phyloP scores from a whole-genome alignment of 495 filamentous ascomycete species.

The Staphylotrichum longicolle region DNA sequence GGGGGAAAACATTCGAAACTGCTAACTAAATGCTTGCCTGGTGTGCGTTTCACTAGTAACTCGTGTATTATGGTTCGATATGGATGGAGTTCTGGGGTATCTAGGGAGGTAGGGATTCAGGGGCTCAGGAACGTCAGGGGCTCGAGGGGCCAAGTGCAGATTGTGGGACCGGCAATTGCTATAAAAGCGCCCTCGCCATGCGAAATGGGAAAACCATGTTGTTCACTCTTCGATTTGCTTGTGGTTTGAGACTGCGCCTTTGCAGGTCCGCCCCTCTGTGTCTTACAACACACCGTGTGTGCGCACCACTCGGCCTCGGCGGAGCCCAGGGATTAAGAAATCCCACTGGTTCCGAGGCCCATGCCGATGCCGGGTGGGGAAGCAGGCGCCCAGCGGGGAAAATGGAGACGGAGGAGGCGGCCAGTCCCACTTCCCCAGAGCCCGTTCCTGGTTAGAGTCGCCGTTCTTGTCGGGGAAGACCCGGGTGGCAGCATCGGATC shows the following conservation, averaged over 20 bases:
- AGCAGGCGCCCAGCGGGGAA: constrained; percentile 10
- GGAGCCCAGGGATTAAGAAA: constrained; percentile 16
- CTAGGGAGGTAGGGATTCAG: neutral
- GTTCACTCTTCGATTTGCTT: too few relatives aligned
- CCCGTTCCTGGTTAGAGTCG: neutral
- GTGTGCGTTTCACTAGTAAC: too few relatives aligned
- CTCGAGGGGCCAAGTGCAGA: neutral
- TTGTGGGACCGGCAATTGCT: neutral
- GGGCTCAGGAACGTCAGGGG: neutral
- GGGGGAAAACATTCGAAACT: too few relatives aligned
- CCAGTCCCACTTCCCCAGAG: constrained; percentile 2
- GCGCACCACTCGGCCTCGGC: too few relatives aligned
- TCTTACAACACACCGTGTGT: too few relatives aligned
- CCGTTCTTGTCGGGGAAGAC: neutral
- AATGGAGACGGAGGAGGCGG: neutral
- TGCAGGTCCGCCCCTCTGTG: too few relatives aligned
- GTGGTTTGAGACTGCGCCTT: too few relatives aligned
- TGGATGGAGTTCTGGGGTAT: neutral
- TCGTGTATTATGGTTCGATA: too few relatives aligned
- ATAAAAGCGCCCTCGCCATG: too few relatives aligned
- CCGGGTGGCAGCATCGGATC: neutral
- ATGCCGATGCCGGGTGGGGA: neutral
- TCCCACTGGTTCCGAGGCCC: constrained; percentile 12
- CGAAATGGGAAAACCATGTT: too few relatives aligned
- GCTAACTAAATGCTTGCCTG: too few relatives aligned